phyloP scores from a whole-genome alignment of 2,329 filamentous ascomycete species.

The Talaromyces rugulosus region DNA sequence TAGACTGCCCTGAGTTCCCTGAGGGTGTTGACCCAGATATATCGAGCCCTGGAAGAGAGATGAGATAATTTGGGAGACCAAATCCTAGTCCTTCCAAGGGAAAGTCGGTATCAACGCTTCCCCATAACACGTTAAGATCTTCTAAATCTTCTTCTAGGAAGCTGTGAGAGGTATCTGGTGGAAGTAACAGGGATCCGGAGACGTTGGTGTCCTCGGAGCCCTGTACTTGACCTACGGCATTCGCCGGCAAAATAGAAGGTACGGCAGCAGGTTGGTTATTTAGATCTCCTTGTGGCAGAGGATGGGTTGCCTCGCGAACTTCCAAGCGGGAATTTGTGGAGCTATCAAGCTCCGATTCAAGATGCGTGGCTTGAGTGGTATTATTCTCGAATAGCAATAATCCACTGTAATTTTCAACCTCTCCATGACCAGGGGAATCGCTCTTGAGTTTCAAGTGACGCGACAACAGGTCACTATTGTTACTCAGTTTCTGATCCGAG shows the following conservation, averaged over 20 bases:
- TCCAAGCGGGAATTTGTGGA: neutral
- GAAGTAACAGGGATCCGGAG: slow-evolving; percentile 1
- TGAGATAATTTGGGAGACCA: slow-evolving; percentile 10
- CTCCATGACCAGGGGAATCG: slow-evolving; percentile 7
- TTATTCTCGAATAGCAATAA: slow-evolving; percentile 4
- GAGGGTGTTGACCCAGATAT: slow-evolving; percentile 7
- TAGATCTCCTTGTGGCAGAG: slow-evolving; percentile 3
- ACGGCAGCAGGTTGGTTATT: neutral
- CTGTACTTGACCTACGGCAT: neutral
- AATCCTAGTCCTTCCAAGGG: slow-evolving; percentile 8
- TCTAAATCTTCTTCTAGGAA: slow-evolving; percentile 7
- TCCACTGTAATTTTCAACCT: slow-evolving; percentile 3
- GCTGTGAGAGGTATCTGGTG: neutral
- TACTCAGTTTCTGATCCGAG: neutral
- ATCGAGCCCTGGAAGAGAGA: slow-evolving; percentile 8
- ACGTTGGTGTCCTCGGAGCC: neutral
- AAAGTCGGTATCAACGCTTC: slow-evolving; percentile 5
- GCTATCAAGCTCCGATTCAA: neutral
- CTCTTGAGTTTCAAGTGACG: slow-evolving; percentile 6
- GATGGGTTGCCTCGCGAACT: neutral
- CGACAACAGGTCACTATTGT: slow-evolving; percentile 7
- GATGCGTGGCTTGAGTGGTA: slow-evolving; percentile 1
- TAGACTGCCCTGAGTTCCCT: neutral
- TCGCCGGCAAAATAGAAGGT: neutral
- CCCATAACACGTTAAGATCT: slow-evolving; percentile 8